phyloP scores from a whole-genome alignment of 352 stramenopile species.

The Phytophthora chlamydospora region DNA sequence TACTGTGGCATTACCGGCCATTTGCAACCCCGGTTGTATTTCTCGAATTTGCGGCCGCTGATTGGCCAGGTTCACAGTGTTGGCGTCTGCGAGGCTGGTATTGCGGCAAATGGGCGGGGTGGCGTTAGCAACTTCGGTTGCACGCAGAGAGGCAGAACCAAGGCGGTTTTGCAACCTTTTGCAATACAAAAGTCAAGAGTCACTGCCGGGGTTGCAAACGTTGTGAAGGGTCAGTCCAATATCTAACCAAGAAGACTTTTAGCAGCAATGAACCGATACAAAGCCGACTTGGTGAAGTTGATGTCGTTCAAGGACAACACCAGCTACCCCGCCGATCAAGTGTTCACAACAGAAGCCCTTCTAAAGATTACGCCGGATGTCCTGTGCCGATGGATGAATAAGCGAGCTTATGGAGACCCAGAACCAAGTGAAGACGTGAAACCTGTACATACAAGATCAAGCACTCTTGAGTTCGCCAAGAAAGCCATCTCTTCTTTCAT shows the following conservation, averaged over 20 bases:
- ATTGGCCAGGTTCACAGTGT: too few relatives aligned
- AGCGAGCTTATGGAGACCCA: neutral
- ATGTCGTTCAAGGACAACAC: constrained; percentile 8
- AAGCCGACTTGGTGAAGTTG: constrained; percentile 4
- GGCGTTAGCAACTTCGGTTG: too few relatives aligned
- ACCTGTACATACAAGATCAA: neutral
- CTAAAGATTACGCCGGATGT: neutral
- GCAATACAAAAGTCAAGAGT: too few relatives aligned
- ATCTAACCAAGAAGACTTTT: neutral
- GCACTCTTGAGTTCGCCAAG: constrained; percentile 16
- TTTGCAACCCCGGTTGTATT: neutral
- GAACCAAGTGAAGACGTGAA: constrained; percentile 7
- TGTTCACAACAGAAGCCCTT: neutral
- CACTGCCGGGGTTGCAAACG: too few relatives aligned
- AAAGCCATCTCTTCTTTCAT: constrained; percentile 30
- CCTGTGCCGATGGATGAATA: constrained; percentile 15
- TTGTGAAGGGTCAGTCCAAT: too few relatives aligned
- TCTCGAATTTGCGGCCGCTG: too few relatives aligned
- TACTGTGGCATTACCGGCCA: constrained; percentile 3
- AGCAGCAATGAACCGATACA: constrained; percentile 7
- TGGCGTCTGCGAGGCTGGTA: too few relatives aligned
- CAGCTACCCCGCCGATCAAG: neutral
- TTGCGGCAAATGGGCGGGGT: too few relatives aligned
- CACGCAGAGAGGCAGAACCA: neutral
- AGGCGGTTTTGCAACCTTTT: too few relatives aligned